These are phyloP conservation scores for Aspergillus ostianus DNA, from an alignment of 495 filamentous ascomycete genomes.

Conservation along the genomic window DNA sequence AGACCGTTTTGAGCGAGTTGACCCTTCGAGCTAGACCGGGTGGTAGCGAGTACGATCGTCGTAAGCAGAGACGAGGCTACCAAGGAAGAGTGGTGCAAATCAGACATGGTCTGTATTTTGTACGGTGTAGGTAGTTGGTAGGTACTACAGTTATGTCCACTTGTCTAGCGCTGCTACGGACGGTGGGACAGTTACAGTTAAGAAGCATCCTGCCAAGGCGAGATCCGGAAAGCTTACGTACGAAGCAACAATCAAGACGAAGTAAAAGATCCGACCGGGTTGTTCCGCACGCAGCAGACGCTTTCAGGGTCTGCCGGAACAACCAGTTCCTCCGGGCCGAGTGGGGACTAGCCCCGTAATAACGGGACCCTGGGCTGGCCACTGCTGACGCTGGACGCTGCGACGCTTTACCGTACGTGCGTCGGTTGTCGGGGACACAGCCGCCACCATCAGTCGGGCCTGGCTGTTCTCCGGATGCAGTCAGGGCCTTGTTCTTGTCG, in stretches of 20 bases:
- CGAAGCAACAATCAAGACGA: not conserved
- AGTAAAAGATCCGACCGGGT: no score
- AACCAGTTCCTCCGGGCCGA: not conserved
- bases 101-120: not conserved
- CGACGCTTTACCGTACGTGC: no score
- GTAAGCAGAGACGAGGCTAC: not conserved
- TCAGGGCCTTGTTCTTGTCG: not conserved
- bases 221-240: not conserved
- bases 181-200: no score
- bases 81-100: not conserved
- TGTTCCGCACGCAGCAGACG: not conserved
- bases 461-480: not conserved
- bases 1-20: not conserved
- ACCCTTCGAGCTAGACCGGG: not conserved
- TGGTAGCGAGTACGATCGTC: not conserved
- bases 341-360: not conserved
- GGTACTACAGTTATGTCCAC: not conserved
- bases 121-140: not conserved
- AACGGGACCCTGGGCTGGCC: no score
- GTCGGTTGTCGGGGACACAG: conserved; percentile 26
- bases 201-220: not conserved
- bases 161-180: no score
- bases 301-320: not conserved
- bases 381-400: no score
- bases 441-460: conserved; percentile 9